Base-by-base conservation (phyloP, 2,329 filamentous ascomycete genomes). In the Cladophialophora immunda region DNA sequence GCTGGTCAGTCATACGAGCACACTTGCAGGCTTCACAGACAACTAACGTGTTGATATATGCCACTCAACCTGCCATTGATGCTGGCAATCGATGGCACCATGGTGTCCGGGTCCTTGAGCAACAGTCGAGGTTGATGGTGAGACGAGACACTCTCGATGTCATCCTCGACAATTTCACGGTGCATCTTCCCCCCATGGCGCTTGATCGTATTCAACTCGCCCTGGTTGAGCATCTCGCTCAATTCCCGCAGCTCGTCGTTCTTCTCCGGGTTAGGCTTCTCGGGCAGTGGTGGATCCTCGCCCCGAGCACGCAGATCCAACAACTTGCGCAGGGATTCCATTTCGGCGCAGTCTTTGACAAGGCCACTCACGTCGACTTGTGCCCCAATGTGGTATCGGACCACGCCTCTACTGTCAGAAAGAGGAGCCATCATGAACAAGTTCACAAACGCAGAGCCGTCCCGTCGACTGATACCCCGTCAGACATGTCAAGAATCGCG, bases 371-470 rank as follows among this genome's bases (percentile, higher is more conserved):
- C 84, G 68, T 92, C 90, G 30, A 92, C 86, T 74, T 92, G 90
- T 0, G 90, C 90, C 27, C 90, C 90, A 62, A 93, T 87, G 73
- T 87, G 88, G 75, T 92, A 93, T 30, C 90, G 84, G 1, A 91
- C 83, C 0, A 82, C 81, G 2, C 90, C 90, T 19, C 86, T 84
- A 53, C 86, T 90, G 73, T 93, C 90, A 70, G 88, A 86, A 0
- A 93, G 79, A 0, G 90, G 90, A 1, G 90, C 88, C n/a, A 87
- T 85, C 87, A 92, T 91, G 27, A 92, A 81, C 2, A 93, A 82
- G 68, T 93, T 93, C 84, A 93, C 89, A 74, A 93, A 93, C 0
- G 90, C 89, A 0, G 89, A 90, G 0, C 90, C 90, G 72, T 93
- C 90, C n/a, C 90, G 86, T 34, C 90, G 86, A 73, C 85, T 87